Evolutionary conservation across 2,329 filamentous ascomycete genomes (phyloP).

Genomic region (Truncatella angustata): DNA sequence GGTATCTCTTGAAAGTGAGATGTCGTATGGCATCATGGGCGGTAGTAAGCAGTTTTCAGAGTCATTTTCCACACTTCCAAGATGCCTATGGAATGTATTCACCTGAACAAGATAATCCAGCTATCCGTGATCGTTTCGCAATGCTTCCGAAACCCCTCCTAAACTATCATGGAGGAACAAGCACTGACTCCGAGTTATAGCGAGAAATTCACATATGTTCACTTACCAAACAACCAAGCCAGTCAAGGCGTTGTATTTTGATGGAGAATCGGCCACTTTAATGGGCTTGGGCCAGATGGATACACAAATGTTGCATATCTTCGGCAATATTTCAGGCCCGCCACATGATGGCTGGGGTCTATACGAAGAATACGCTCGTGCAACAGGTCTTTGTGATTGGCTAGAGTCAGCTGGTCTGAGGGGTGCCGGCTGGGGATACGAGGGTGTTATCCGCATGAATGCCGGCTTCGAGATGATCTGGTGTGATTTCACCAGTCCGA

Average conservation of each 20-base stretch:
- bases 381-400: slow-evolving; percentile 46
- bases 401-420: slow-evolving; percentile 36
- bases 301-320: slow-evolving; percentile 48
- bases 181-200: no score
- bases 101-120: no score
- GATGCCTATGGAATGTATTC: no score
- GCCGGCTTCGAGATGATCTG: slow-evolving; percentile 52
- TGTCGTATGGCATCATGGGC: slow-evolving; percentile 54
- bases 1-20: slow-evolving; percentile 35
- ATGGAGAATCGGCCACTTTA: slow-evolving; percentile 48
- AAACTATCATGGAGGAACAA: no score
- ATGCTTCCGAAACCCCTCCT: no score
- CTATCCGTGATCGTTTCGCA: no score
- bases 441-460: slow-evolving; percentile 51
- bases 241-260: slow-evolving; percentile 45
- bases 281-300: slow-evolving; percentile 44
- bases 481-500: slow-evolving; percentile 47
- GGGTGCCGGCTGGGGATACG: slow-evolving; percentile 45
- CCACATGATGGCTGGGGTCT: slow-evolving; percentile 30
- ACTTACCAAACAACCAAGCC: slow-evolving; percentile 45
- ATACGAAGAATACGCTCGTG: slow-evolving; percentile 45
- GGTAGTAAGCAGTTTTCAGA: no score
- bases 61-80: no score
- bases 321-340: slow-evolving; percentile 42
- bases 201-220: slow-evolving; percentile 41